These are phyloP conservation scores for Vitis amurensis DNA, from an alignment of 164 flowering plant species.

Conservation along the genomic window DNA sequence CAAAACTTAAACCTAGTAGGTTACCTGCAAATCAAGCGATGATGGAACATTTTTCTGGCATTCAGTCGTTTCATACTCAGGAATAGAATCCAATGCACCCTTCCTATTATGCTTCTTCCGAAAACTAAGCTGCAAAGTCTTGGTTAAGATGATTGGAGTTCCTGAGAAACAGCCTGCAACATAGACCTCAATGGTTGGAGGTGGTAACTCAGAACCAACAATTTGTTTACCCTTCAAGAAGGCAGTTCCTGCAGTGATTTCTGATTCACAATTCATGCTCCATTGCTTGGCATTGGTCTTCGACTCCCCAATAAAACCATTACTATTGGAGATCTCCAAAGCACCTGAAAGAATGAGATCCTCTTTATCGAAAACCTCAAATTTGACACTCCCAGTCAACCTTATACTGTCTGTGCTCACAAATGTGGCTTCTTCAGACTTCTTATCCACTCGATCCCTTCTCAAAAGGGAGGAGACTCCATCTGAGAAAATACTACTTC, in stretches of 20 bases:
- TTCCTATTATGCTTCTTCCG: constrained; percentile 60
- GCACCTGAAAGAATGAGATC: constrained; percentile 64
- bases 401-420: constrained; percentile 80
- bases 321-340: constrained; percentile 54
- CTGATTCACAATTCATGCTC: constrained; percentile 70
- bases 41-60: constrained; percentile 35
- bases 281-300: constrained; percentile 42
- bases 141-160: constrained; percentile 73
- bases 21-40: constrained; percentile 67
- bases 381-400: constrained; percentile 69
- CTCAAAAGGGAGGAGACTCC: constrained; percentile 59
- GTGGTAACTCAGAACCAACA: constrained; percentile 37
- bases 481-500: constrained; percentile 56
- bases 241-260: constrained; percentile 37
- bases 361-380: constrained; percentile 71
- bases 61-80: constrained; percentile 65
- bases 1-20: background rate
- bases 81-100: constrained; percentile 64
- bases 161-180: constrained; percentile 76
- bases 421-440: constrained; percentile 78
- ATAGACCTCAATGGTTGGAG: constrained; percentile 79
- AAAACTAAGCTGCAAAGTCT: constrained; percentile 56
- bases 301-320: constrained; percentile 48
- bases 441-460: constrained; percentile 72
- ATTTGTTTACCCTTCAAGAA: constrained; percentile 61